A percentile compares a stretch with the other conserved stretches of the same genome.
Conservation (phyloP, 768 basidiomycete genomes). For the Leccinum disarticulatum region DNA sequence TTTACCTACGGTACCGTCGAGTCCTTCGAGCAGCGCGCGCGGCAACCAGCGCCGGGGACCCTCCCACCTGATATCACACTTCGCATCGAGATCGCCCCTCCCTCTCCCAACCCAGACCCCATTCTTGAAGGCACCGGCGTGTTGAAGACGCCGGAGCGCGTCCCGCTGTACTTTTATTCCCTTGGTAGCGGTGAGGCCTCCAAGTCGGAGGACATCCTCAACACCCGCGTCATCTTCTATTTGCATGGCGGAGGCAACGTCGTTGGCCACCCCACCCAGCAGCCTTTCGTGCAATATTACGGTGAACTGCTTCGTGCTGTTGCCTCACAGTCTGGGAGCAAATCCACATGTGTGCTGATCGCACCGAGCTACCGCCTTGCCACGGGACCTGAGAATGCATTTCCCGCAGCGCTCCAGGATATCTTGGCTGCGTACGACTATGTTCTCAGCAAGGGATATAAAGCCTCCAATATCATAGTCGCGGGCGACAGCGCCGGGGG, state of each 20-base stretch:
- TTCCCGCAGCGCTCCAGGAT: constrained; percentile 26
- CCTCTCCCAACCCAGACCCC: constrained; percentile 5
- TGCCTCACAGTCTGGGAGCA: constrained; percentile 1
- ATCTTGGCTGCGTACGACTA: constrained; percentile 27
- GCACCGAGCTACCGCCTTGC: constrained; percentile 29
- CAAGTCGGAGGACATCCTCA: background rate
- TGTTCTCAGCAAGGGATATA: constrained; percentile 25
- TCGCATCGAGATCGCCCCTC: constrained; percentile 20
- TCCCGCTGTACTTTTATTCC: constrained; percentile 24
- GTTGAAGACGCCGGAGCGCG: constrained; percentile 17
- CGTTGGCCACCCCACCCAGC: constrained; percentile 16
- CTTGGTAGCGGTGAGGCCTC: background rate
- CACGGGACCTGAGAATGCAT: constrained; percentile 22
- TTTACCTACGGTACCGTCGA: background rate
- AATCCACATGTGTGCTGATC: constrained; percentile 11
- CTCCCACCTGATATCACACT: constrained; percentile 14
- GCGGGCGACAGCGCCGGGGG: constrained; percentile 30
- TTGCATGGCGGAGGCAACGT: constrained; percentile 26
- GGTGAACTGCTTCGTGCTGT: constrained; percentile 9
- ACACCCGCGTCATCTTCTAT: constrained; percentile 22
- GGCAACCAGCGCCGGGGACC: background rate
- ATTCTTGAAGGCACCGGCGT: background rate
- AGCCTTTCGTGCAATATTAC: constrained; percentile 4
- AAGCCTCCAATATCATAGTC: constrained; percentile 19
- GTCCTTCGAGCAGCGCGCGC: constrained; percentile 18